These are phyloP conservation scores for Cyclotella atomus DNA, from an alignment of 108 stramenopile genomes.

Conservation along the genomic window DNA sequence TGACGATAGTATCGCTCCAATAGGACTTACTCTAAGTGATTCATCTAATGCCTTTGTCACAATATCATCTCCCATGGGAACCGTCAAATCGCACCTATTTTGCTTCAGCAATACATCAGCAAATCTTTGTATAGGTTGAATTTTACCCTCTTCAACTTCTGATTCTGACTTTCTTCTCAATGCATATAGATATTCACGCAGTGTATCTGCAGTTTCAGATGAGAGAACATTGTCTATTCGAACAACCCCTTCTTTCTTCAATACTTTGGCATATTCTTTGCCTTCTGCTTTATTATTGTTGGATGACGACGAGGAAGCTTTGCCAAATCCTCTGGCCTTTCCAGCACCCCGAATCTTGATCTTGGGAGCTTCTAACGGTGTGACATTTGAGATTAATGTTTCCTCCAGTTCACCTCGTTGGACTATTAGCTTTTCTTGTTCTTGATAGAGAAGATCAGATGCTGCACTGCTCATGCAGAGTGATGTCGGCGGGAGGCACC, in stretches of 20 bases:
- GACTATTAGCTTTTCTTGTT: conserved; percentile 72
- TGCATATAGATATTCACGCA: conserved; percentile 59
- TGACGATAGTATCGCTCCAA: conserved; percentile 54
- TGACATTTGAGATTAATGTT: conserved; percentile 49
- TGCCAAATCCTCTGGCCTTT: conserved; percentile 58
- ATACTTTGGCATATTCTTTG: conserved; percentile 59
- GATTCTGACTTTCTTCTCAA: conserved; percentile 45
- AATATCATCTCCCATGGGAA: conserved; percentile 60
- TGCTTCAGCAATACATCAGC: conserved; percentile 80
- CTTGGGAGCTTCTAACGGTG: conserved; percentile 27
- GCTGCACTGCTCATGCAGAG: conserved; percentile 16
- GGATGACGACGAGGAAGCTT: conserved; percentile 7
- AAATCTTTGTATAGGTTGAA: conserved; percentile 64
- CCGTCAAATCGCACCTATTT: conserved; percentile 81
- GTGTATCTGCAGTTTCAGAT: conserved; percentile 49
- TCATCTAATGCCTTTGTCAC: conserved; percentile 46
- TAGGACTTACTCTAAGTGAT: conserved; percentile 49
- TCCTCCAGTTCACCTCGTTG: conserved; percentile 64
- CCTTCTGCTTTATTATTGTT: conserved; percentile 11
- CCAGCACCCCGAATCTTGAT: conserved; percentile 53
- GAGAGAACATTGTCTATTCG: conserved; percentile 76
- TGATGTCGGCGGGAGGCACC: too few relatives aligned
- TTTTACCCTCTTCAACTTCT: conserved; percentile 49
- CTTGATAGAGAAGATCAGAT: conserved; percentile 61
- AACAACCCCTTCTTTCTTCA: conserved; percentile 71